Base-by-base conservation (phyloP, 257 asterid species). In the Plantago ovata region DNA sequence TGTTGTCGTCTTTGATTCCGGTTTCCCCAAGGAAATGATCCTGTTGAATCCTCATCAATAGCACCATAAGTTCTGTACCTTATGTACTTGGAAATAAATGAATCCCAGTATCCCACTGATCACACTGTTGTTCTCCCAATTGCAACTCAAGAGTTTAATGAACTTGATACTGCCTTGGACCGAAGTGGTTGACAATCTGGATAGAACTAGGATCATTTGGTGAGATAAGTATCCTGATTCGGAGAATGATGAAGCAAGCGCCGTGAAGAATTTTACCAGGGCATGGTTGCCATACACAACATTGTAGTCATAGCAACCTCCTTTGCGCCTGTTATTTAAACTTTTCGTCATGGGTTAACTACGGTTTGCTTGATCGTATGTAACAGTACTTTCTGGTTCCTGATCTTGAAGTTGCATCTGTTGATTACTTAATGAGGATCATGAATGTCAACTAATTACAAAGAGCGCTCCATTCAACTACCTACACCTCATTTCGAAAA, bases 151-250 rank as follows among this genome's bases (percentile, higher is more conserved):
- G 28, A 22, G 14, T 36, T 50, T 36, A 20, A 50, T 1, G 38
- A 50, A 50, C 56, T 50, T 50, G 21, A 50, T 20, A 36, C 56
- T 36, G 28, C 56, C 56, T n/a, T 10, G 23, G 56, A 22, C 56
- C 56, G 28, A 50, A 50, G 38, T 50, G 56, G 5, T 22, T 50
- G 28, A 22, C 33, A 13, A 50, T 10, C 12, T 50, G 18, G 9
- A 23, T 36, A 50, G 38, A 50, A 50, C 38, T 50, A 9, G 38
- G 18, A 19, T 32, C 23, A 5, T 50, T 36, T 15, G 38, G 24
- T 10, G 36, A 11, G 38, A 22, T 36, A 4, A 50, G 56, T 20
- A 50, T 36, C 19, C 28, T 50, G 38, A 50, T 50, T 22, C 11
- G 56, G 56, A 20, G 32, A 20, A 50, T 13, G 38, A 50, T 20